These are phyloP conservation scores for Capsella bursapastoris DNA, from an alignment of 345 rosid genomes.

Conservation along the genomic window DNA sequence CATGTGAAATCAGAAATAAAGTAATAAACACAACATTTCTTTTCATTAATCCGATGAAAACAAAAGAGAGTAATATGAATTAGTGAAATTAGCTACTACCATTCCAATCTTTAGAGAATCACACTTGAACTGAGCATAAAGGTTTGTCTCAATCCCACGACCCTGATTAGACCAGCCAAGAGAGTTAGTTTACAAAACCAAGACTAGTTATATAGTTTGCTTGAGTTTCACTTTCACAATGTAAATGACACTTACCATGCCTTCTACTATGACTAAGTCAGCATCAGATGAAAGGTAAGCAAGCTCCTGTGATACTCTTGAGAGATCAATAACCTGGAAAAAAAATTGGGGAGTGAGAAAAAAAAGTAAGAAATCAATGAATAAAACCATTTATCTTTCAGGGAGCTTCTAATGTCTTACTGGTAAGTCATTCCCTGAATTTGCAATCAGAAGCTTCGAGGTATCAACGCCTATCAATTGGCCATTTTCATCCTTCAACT, in stretches of 20 bases:
- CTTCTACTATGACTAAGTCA: constrained; percentile 91
- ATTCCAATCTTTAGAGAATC: constrained; percentile 96
- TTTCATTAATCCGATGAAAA: neutral
- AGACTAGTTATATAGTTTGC: neutral
- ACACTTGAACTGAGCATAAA: constrained; percentile 91
- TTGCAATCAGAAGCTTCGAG: constrained; percentile 79
- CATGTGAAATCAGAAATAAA: neutral
- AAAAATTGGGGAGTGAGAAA: neutral
- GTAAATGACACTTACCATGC: constrained; percentile 71
- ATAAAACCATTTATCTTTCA: constrained; percentile 4
- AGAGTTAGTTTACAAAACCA: constrained; percentile 13
- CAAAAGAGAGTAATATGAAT: neutral
- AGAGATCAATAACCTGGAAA: constrained; percentile 90
- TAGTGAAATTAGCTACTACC: constrained; percentile 48
- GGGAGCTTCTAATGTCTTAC: constrained; percentile 52
- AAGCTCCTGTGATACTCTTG: constrained; percentile 84
- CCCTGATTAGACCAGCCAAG: constrained; percentile 62
- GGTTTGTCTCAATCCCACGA: constrained; percentile 97
- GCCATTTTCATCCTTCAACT: constrained; percentile 92
- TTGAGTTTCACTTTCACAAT: neutral
- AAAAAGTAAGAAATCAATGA: neutral
- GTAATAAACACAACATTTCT: neutral
- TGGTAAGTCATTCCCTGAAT: constrained; percentile 96
- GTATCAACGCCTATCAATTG: constrained; percentile 76
- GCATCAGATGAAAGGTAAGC: constrained; percentile 81